Base-by-base conservation (phyloP, 2,329 filamentous ascomycete species). In the Aspergillus persii region DNA sequence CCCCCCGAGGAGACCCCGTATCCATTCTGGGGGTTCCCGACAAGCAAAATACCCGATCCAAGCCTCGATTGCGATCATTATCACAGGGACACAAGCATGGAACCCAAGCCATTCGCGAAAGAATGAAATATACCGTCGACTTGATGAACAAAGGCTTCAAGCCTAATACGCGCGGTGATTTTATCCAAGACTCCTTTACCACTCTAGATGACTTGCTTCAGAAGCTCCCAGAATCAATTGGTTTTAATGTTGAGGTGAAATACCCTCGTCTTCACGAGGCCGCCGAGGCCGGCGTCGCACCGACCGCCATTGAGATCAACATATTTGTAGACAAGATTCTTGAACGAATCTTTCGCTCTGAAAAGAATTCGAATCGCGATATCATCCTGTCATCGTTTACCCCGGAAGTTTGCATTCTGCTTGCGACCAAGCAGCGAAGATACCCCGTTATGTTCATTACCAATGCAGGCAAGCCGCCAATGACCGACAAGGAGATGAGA, bases 191-290 rank as follows among this genome's bases (percentile, higher is more conserved):
- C 15, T 65, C 74, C 2, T 72, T 79, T 46, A 61, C 72, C 1
- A 79, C 76, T 5, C 59, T 79, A 15, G 69, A 75, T 54, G 74
- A 79, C 50, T 58, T 78, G 12, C 69, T 79, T 8, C 51, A 61
- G 7, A 63, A 70, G 46, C 60, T 79, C 2, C 76, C 76, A 0
- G 60, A 71, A 5, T 62, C 66, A 8, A 67, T 79, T n/a, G 71
- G 71, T 2, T 76, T 78, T 57, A 73, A 78, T 50, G 71, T 79
- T 23, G 77, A 79, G 64, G 68, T 79, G 47, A 79, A 79, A 64
- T 80, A 79, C 58, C 76, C 76, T 3, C 69, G 74, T 51, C 64
- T 77, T 12, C 72, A 73, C 59, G 77, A 79, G 67, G 69, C 75
- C 4, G 61, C 64, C 8, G 71, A 71, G 18, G 72, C 69, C 5